A percentile compares a stretch with the other conserved stretches of the same genome.
Evolutionary conservation across 2,329 filamentous ascomycete genomes (phyloP).

Genomic region (Diplodia intermedia): DNA sequence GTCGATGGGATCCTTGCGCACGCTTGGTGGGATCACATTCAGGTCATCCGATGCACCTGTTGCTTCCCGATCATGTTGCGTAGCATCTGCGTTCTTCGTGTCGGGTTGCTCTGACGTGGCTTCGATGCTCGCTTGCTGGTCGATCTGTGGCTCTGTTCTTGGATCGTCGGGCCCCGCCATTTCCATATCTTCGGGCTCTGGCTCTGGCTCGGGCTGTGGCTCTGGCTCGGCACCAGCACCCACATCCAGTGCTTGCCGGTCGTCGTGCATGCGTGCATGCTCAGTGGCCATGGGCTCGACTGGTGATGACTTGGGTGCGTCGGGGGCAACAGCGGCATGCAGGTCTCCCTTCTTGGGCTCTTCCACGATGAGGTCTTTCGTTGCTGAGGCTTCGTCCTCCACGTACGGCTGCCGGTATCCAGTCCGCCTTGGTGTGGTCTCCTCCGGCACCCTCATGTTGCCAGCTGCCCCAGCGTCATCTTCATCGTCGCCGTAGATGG

Average conservation of each 20-base stretch:
- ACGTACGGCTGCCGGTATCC: constrained; percentile 13
- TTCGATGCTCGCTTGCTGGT: not conserved
- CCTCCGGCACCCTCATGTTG: not conserved
- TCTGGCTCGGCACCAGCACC: constrained; percentile 5
- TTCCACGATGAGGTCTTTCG: not conserved
- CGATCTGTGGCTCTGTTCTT: not conserved
- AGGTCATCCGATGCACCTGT: not conserved
- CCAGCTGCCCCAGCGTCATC: not conserved
- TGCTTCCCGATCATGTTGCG: not conserved
- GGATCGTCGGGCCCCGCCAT: not conserved
- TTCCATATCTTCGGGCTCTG: not conserved
- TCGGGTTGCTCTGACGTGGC: not conserved
- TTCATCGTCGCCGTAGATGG: constrained; percentile 18
- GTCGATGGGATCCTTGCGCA: no score
- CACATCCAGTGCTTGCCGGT: not conserved
- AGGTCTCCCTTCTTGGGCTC: not conserved
- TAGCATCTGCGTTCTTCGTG: not conserved
- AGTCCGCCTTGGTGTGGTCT: not conserved
- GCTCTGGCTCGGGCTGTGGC: not conserved
- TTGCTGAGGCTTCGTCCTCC: constrained; percentile 1
- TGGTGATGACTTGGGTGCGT: not conserved
- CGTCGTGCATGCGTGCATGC: no score
- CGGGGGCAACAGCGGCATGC: not conserved
- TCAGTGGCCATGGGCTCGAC: not conserved
- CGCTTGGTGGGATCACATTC: not conserved